Evolutionary conservation across 2,329 filamentous ascomycete species (phyloP), one percentile per base, ranked within the genome.

Genomic region (Ophiostoma fasciatum): DNA sequence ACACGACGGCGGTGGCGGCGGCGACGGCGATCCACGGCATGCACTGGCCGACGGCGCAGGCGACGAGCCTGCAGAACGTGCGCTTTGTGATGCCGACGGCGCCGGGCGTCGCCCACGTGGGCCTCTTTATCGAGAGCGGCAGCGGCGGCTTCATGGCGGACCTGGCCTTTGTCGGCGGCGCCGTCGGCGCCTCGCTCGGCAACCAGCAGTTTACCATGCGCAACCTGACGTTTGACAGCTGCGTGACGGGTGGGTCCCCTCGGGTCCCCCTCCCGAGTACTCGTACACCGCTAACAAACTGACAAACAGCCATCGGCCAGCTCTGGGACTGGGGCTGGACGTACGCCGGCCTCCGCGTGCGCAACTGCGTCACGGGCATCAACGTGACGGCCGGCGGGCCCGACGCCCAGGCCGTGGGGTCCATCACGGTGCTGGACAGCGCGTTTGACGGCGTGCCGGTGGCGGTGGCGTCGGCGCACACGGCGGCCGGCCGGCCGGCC

Each of bases 301-400:
- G n/a, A n/a, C n/a, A n/a, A n/a, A n/a, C n/a, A n/a, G n/a, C n/a
- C n/a, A n/a, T 82, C 35, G 72, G 67, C 49, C 70, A 80, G 56
- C 68, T 77, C 44, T 83, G 79, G 78, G 69, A 79, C 54, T 84
- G 78, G 78, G 70, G 71, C 20, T 84, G 75, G 73, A 75, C 70
- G 7, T 72, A 78, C 55, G 72, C 74, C 47, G 68, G 66, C 4
- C 49, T 79, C 1, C 58, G 56, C 19, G 71, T 81, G 54, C 67
- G 68, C 52, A 66, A 73, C 50, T 74, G 70, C 46, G 56, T 57
- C 5, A 60, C 71, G 30, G 76, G 72, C 30, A 60, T 81, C 38
- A 72, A 80, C 48, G 72, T 81, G 55, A 55, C 55, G 1, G 66
- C 61, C 26, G 59, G 60, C 15, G 62, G 60, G 7, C 52, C 58